Percentiles rank a stretch among this genome's conserved stretches.
These are phyloP conservation scores for Metarhizium humberi DNA, from an alignment of 2,329 filamentous ascomycete species.

Conservation along the genomic window DNA sequence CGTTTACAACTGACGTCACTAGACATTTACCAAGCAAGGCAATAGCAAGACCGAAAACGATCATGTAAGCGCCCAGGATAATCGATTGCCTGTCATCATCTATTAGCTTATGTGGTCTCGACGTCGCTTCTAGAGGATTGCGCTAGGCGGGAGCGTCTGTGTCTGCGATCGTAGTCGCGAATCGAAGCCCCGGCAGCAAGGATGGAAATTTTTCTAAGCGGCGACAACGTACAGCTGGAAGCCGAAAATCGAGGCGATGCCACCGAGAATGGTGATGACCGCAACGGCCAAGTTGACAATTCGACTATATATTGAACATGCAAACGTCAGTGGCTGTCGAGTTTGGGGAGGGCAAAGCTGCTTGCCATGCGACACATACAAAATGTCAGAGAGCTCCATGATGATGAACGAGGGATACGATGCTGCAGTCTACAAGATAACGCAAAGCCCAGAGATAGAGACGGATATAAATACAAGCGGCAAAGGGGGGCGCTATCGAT, in stretches of 20 bases:
- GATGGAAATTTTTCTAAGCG: not conserved
- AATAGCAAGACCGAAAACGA: constrained; percentile 78
- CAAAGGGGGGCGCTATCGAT: not conserved
- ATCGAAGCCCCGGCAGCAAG: not conserved
- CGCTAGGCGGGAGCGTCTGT: not conserved
- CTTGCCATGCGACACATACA: constrained; percentile 47
- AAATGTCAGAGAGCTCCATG: constrained; percentile 90
- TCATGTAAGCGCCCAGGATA: constrained; percentile 78
- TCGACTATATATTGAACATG: constrained; percentile 50
- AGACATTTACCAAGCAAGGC: constrained; percentile 48
- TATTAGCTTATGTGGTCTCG: not conserved
- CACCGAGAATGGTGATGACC: constrained; percentile 79
- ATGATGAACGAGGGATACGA: constrained; percentile 20
- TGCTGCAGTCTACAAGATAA: not conserved
- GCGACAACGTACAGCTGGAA: constrained; percentile 44
- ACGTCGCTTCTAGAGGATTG: not conserved
- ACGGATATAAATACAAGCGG: not conserved
- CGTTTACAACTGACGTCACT: not conserved
- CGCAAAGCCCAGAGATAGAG: not conserved
- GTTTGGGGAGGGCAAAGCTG: not conserved
- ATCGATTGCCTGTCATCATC: constrained; percentile 30
- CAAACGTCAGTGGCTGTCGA: constrained; percentile 21
- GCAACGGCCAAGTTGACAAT: constrained; percentile 88
- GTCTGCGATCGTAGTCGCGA: not conserved
- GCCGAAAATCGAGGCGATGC: constrained; percentile 62